Conservation (phyloP, 805 yeast species). For the Teunomyces pallodes region DNA sequence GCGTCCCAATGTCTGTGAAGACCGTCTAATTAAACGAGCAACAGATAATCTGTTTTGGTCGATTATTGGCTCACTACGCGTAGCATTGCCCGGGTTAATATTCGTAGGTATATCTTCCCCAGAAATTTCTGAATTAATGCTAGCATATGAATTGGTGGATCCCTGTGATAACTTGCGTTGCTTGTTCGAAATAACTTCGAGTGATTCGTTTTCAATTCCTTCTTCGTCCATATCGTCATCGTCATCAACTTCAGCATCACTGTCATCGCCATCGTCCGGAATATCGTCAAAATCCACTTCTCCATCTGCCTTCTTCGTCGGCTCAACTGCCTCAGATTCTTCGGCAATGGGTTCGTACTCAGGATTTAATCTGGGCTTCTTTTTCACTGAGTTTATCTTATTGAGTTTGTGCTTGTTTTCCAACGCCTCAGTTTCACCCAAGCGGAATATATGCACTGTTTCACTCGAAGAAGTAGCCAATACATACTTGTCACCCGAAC, state of each 20-base stretch:
- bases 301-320: slow-evolving; percentile 8
- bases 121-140: slow-evolving; percentile 29
- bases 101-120: slow-evolving; percentile 11
- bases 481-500: slow-evolving; percentile 63
- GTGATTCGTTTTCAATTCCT: slow-evolving; percentile 24
- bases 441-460: slow-evolving; percentile 87
- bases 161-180: slow-evolving; percentile 40
- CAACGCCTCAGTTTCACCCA: slow-evolving; percentile 52
- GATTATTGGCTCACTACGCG: slow-evolving; percentile 57
- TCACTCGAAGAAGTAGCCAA: slow-evolving; percentile 88
- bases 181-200: slow-evolving; percentile 23
- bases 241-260: slow-evolving; percentile 21
- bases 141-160: slow-evolving; percentile 31
- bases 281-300: slow-evolving; percentile 15
- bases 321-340: slow-evolving; percentile 21
- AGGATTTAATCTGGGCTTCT: slow-evolving; percentile 8
- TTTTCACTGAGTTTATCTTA: slow-evolving; percentile 13
- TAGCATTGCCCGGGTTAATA: background rate
- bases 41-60: slow-evolving; percentile 71
- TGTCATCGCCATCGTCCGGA: slow-evolving; percentile 14
- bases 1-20: slow-evolving; percentile 74
- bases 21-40: slow-evolving; percentile 70
- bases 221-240: slow-evolving; percentile 25
- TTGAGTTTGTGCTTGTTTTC: slow-evolving; percentile 35
- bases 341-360: slow-evolving; percentile 28